phyloP scores from a whole-genome alignment of 2,329 filamentous ascomycete species.

The Diaporthe sp. region DNA sequence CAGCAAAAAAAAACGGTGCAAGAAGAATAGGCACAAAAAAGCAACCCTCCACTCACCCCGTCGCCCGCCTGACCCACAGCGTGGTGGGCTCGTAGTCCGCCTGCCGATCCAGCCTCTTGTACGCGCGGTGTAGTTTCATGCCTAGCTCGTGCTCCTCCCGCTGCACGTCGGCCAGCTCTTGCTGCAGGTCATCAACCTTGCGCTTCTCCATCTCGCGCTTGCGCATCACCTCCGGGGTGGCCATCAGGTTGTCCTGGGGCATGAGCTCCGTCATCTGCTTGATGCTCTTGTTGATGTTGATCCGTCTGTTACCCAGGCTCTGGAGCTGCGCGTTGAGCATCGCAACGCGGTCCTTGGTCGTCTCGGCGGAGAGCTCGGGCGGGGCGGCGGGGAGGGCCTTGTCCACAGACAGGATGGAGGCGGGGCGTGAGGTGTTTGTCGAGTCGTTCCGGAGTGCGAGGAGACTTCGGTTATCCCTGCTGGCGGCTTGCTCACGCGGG shows the following conservation, averaged over 20 bases:
- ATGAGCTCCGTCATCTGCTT: constrained; percentile 84
- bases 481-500: constrained; percentile 20
- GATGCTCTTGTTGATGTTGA: constrained; percentile 81
- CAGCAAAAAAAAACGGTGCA: neutral
- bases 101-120: constrained; percentile 80
- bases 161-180: constrained; percentile 79
- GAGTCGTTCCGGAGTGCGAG: constrained; percentile 31
- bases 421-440: constrained; percentile 41
- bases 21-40: constrained; percentile 3
- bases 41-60: constrained; percentile 54
- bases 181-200: constrained; percentile 76
- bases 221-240: constrained; percentile 73
- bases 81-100: constrained; percentile 75
- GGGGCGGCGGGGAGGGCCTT: constrained; percentile 75
- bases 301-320: constrained; percentile 75
- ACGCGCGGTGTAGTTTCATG: constrained; percentile 79
- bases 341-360: constrained; percentile 74
- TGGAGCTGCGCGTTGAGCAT: constrained; percentile 76
- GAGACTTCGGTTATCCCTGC: neutral
- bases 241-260: constrained; percentile 77
- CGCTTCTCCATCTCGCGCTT: constrained; percentile 71
- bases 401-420: constrained; percentile 56
- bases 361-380: constrained; percentile 64
- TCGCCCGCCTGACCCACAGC: constrained; percentile 85
- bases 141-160: constrained; percentile 85